Percentiles rank a stretch among this genome's conserved stretches.
Evolutionary conservation across 202 grass and related monocot genomes (phyloP).

Genomic region (Setaria viridis): DNA sequence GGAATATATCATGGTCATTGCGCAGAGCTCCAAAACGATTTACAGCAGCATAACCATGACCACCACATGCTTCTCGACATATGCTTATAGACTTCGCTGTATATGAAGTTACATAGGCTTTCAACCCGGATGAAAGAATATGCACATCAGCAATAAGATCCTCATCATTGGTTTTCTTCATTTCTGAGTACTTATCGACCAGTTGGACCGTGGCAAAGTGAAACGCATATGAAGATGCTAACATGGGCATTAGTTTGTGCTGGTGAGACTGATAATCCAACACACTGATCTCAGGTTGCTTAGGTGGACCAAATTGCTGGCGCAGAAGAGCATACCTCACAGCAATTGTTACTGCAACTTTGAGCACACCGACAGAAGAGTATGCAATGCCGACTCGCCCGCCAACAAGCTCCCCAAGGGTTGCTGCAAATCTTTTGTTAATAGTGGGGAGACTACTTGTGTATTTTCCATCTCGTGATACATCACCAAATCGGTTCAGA

Average conservation of each 20-base stretch:
- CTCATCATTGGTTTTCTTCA: conserved; percentile 92
- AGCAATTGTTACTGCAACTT: conserved; percentile 87
- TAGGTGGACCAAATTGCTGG: conserved; percentile 94
- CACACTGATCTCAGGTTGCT: conserved; percentile 84
- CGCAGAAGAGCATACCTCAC: conserved; percentile 93
- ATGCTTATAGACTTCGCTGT: conserved; percentile 90
- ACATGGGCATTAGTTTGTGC: conserved; percentile 94
- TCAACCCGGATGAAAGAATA: conserved; percentile 86
- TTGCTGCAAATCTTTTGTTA: conserved; percentile 96
- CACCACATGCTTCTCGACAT: conserved; percentile 89
- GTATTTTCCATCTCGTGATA: conserved; percentile 89
- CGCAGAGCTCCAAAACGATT: conserved; percentile 88
- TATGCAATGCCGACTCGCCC: conserved; percentile 88
- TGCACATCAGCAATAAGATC: conserved; percentile 82
- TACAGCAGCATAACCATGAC: conserved; percentile 96
- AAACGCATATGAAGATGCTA: conserved; percentile 94
- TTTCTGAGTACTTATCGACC: conserved; percentile 83
- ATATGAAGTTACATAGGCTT: conserved; percentile 94
- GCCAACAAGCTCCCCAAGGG: conserved; percentile 92
- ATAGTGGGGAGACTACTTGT: conserved; percentile 85
- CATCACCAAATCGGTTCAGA: conserved; percentile 95
- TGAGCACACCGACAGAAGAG: conserved; percentile 80
- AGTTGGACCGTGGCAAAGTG: conserved; percentile 77
- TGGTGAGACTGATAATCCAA: conserved; percentile 98
- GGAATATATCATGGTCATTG: conserved; percentile 99